These are phyloP conservation scores for Cyberlindnera misumaiensis DNA, from an alignment of 805 yeast species.

Conservation along the genomic window DNA sequence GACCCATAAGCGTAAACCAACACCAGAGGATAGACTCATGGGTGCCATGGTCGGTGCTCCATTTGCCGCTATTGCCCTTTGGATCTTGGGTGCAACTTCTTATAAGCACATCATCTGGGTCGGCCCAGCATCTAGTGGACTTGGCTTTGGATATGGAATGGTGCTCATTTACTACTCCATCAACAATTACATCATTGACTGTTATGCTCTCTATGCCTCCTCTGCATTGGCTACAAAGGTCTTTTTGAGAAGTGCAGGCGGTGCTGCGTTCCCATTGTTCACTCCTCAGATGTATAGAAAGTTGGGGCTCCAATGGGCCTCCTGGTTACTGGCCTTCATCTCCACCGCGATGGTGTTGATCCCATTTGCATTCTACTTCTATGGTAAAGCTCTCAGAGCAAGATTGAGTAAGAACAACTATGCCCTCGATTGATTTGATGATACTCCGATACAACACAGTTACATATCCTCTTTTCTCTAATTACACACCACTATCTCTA, in stretches of 20 bases:
- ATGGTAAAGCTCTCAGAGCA: constrained; percentile 57
- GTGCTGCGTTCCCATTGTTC: constrained; percentile 81
- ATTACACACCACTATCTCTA: not conserved
- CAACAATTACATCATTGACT: constrained; percentile 83
- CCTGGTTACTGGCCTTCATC: constrained; percentile 70
- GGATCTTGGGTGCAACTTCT: constrained; percentile 77
- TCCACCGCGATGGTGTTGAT: constrained; percentile 69
- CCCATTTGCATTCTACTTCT: constrained; percentile 66
- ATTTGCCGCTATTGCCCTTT: constrained; percentile 72
- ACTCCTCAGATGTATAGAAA: constrained; percentile 75
- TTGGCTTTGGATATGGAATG: constrained; percentile 74
- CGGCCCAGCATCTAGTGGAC: constrained; percentile 72
- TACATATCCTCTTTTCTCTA: not conserved
- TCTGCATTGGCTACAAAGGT: constrained; percentile 79
- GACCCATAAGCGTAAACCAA: constrained; percentile 49
- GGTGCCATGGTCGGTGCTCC: constrained; percentile 84
- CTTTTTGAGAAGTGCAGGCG: constrained; percentile 74
- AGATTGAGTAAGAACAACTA: constrained; percentile 66
- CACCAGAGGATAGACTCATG: constrained; percentile 72
- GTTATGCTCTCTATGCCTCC: constrained; percentile 78
- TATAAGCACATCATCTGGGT: constrained; percentile 69
- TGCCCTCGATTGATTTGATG: constrained; percentile 10
- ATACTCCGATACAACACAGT: not conserved
- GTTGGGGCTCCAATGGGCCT: constrained; percentile 75
- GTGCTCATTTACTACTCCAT: constrained; percentile 70